phyloP scores from a whole-genome alignment of 129 eudicot genomes.

The Gnaphalium uliginosum region DNA sequence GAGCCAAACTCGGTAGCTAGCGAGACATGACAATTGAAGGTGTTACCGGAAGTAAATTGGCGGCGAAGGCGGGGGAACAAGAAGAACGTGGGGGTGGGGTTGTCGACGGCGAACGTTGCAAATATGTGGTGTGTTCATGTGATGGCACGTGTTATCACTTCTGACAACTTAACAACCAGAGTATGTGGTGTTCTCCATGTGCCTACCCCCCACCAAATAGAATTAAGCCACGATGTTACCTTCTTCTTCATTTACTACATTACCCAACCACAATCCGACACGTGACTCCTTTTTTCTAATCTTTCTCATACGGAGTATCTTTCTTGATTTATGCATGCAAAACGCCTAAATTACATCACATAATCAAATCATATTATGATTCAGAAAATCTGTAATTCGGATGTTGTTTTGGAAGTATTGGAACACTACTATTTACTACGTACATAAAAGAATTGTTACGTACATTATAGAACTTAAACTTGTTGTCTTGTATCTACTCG shows the following conservation, averaged over 20 bases:
- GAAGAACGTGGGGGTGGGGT: constrained; percentile 25
- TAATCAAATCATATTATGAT: background rate
- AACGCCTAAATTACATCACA: background rate
- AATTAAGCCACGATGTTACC: constrained; percentile 30
- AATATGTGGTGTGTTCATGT: constrained; percentile 34
- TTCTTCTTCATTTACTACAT: constrained; percentile 20
- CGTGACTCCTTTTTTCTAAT: background rate
- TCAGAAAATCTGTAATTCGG: background rate
- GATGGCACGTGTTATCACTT: constrained; percentile 17
- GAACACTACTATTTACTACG: background rate
- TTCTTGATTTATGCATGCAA: constrained; percentile 1
- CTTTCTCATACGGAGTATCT: constrained; percentile 10
- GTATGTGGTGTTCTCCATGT: constrained; percentile 37
- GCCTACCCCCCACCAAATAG: constrained; percentile 28
- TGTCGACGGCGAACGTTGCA: constrained; percentile 24
- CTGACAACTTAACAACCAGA: constrained; percentile 31
- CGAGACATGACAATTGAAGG: too few species aligned
- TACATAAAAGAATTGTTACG: too few species aligned
- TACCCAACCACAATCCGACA: background rate
- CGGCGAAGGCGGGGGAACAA: constrained; percentile 26
- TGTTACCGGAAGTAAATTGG: background rate
- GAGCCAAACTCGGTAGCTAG: too few species aligned
- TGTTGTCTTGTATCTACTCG: too few species aligned
- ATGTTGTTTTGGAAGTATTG: background rate
- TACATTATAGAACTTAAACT: too few species aligned